A percentile compares a stretch with the other conserved stretches of the same genome.
Evolutionary conservation across 2,329 filamentous ascomycete genomes (phyloP).

Genomic region (Ophiostoma novo-ulmi): DNA sequence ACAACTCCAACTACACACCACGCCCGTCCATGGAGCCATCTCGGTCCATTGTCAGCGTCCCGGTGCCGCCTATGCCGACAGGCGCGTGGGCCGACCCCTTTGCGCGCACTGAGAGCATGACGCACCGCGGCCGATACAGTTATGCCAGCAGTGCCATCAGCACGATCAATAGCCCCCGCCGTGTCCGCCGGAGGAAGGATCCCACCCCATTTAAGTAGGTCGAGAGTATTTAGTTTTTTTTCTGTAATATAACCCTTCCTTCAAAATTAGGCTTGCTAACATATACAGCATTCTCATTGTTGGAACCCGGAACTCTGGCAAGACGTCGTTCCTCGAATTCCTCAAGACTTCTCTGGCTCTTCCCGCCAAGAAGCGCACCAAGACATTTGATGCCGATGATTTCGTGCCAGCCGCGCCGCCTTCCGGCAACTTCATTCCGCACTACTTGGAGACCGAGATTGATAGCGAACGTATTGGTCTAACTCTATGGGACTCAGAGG

Average conservation of each 20-base stretch:
- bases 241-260: no score
- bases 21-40: conserved; percentile 53
- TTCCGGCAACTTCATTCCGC: conserved; percentile 71
- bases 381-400: conserved; percentile 54
- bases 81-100: conserved; percentile 68
- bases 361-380: conserved; percentile 69
- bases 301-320: conserved; percentile 80
- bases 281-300: conserved; percentile 73
- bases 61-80: conserved; percentile 54
- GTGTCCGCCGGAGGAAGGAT: conserved; percentile 90
- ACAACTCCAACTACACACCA: conserved; percentile 32
- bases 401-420: conserved; percentile 47
- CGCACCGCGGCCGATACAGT: conserved; percentile 90
- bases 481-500: conserved; percentile 94
- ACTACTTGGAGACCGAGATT: conserved; percentile 91
- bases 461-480: conserved; percentile 86
- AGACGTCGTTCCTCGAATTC: conserved; percentile 96
- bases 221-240: no score
- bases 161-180: conserved; percentile 85
- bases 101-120: conserved; percentile 87
- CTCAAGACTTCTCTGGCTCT: conserved; percentile 79
- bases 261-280: conserved; percentile 14
- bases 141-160: conserved; percentile 90
- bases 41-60: conserved; percentile 37
- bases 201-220: conserved; percentile 97